Evolutionary conservation across 176 grass and related monocot genomes (phyloP).

Genomic region (Phragmites australis): DNA sequence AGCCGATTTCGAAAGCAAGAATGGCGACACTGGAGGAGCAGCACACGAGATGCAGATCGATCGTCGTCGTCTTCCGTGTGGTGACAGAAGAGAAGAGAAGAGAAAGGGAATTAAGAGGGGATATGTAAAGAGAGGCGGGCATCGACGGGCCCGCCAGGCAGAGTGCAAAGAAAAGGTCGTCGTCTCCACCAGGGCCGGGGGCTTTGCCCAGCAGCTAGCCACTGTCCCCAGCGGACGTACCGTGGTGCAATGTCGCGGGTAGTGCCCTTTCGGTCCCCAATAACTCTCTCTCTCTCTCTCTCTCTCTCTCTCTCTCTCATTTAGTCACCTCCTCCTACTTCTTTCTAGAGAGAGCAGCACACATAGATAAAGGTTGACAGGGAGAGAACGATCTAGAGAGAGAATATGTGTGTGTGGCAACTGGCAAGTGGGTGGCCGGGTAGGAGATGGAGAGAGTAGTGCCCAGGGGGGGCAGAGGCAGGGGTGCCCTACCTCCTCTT

Average conservation of each 20-base stretch:
- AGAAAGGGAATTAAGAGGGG: neutral
- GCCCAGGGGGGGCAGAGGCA: slow-evolving; percentile 19
- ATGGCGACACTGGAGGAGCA: no score
- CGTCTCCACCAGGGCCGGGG: neutral
- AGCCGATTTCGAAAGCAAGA: no score
- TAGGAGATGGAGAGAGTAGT: slow-evolving; percentile 13
- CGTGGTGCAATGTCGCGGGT: slow-evolving; percentile 20
- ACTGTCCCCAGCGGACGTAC: slow-evolving; percentile 48
- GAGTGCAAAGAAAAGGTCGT: neutral
- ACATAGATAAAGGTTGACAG: slow-evolving; percentile 12
- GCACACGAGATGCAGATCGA: neutral
- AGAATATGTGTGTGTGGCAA: neutral
- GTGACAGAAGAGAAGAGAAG: neutral
- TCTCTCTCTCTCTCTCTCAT: neutral
- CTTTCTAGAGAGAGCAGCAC: slow-evolving; percentile 31
- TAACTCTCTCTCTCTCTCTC: slow-evolving; percentile 19
- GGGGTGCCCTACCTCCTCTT: neutral
- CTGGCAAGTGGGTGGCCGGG: neutral
- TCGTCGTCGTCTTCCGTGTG: slow-evolving; percentile 7
- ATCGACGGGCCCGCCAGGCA: neutral
- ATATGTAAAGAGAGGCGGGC: neutral
- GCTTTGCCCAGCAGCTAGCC: neutral
- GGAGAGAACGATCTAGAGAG: neutral
- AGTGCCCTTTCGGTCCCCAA: slow-evolving; percentile 57
- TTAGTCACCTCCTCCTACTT: neutral